Evolutionary conservation across 495 filamentous ascomycete genomes (phyloP), one percentile per base, ranked within the genome.

Genomic region (Collariella sp.): DNA sequence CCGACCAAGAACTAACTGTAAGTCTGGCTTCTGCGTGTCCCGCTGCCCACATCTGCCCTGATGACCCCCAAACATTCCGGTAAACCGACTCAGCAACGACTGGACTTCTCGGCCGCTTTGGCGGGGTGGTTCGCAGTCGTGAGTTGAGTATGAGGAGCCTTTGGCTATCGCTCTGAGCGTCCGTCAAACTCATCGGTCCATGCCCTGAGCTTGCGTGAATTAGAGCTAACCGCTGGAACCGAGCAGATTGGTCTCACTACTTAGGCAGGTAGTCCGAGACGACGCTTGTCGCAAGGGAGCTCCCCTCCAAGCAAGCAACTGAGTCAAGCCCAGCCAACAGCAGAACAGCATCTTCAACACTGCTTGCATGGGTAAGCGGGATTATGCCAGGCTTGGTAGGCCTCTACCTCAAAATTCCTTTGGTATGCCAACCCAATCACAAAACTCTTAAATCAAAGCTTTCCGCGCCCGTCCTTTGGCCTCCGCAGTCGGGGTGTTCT

Each of bases 41-140:
- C 29, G 20, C 41, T 46, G 15, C 29, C 12, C 50, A 29, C 36
- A 7, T 45, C 54, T 54, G 59, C 55, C 23, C 31, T 69, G 67
- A 69, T 69, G 61, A 67, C 49, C 41, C 49, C 18, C 46, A 54
- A 59, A 58, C 55, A 53, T 62, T 67, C 67, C 61, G 67, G 67
- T 69, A 69, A 67, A 55, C 67, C 60, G 47, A 69, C 63, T 67
- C 60, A 69, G 43, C 67, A 69, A 60, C 58, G 62, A 46, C 41
- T 38, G 41, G 49, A 49, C 43, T 35, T 40, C 36, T 50, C 40
- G 22, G 11, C 23, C 35, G 31, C 35, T 49, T 5, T 15, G 18
- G 19, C 20, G 18, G 10, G 39, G 44, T 26, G 41, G 52, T 26
- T 46, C 40, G 39, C 40, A 29, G 49, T 54, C 63, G 61, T 62